Evolutionary conservation across 2,329 filamentous ascomycete genomes (phyloP).

Genomic region (Didymella glomerata): DNA sequence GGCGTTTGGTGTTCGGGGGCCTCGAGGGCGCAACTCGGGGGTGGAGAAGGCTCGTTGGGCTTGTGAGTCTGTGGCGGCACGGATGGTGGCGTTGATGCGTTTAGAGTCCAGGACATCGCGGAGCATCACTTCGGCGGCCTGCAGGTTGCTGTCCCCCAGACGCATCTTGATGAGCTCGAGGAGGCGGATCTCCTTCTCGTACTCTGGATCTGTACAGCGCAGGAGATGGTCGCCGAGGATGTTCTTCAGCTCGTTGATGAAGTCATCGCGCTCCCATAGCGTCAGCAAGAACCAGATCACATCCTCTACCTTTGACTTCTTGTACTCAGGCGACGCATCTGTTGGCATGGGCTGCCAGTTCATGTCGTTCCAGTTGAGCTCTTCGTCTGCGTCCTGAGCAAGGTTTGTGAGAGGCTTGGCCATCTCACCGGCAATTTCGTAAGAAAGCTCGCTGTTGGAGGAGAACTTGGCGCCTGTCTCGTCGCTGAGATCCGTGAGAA

Average conservation of each 20-base stretch:
- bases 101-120: slow-evolving; percentile 87
- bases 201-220: slow-evolving; percentile 67
- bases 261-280: slow-evolving; percentile 89
- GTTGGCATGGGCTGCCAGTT: slow-evolving; percentile 91
- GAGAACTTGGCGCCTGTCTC: slow-evolving; percentile 55
- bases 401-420: slow-evolving; percentile 67
- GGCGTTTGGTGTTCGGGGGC: slow-evolving; percentile 33
- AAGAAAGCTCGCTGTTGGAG: slow-evolving; percentile 71
- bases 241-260: slow-evolving; percentile 91
- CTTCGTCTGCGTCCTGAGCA: slow-evolving; percentile 61
- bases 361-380: slow-evolving; percentile 91
- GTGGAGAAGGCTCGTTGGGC: slow-evolving; percentile 23
- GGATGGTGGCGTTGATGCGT: slow-evolving; percentile 69
- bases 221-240: slow-evolving; percentile 85
- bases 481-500: slow-evolving; percentile 69
- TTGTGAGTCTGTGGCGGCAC: slow-evolving; percentile 28
- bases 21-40: slow-evolving; percentile 26
- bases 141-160: slow-evolving; percentile 84
- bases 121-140: slow-evolving; percentile 97
- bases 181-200: slow-evolving; percentile 81
- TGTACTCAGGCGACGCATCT: slow-evolving; percentile 90
- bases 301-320: slow-evolving; percentile 86
- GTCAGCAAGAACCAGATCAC: slow-evolving; percentile 90
- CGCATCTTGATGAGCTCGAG: slow-evolving; percentile 87
- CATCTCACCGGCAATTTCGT: slow-evolving; percentile 72